A percentile compares a stretch with the other conserved stretches of the same genome.
phyloP scores from a whole-genome alignment of 225 moss, liverwort and hornwort genomes.

The Pseudisothecium myosuroides region DNA sequence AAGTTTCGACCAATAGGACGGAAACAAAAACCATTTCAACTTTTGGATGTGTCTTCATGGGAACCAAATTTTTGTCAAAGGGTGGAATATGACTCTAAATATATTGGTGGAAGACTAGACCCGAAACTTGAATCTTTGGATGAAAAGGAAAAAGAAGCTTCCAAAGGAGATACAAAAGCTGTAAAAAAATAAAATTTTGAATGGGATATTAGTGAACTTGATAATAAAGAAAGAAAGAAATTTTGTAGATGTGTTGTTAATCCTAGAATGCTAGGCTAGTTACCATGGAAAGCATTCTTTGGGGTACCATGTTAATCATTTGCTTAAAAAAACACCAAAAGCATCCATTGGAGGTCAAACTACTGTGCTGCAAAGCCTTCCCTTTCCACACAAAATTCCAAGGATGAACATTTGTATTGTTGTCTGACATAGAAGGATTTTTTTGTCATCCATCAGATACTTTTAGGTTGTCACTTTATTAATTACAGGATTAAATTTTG shows the following conservation, averaged over 20 bases:
- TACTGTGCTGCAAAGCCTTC: fast-evolving
- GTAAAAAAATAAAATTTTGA: neutral
- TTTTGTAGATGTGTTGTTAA: neutral
- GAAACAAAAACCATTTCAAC: constrained; percentile 11
- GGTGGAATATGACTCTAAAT: constrained; percentile 8
- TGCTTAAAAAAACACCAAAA: too few relatives aligned
- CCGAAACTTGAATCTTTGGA: neutral
- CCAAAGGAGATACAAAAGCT: neutral
- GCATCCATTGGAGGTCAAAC: neutral
- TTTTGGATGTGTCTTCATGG: constrained; percentile 11
- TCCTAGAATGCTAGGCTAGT: fast-evolving
- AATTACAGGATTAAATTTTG: neutral
- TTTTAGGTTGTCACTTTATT: fast-evolving
- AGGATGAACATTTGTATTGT: neutral
- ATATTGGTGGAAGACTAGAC: neutral
- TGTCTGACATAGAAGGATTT: fast-evolving
- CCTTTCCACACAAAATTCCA: neutral
- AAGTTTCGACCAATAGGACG: neutral
- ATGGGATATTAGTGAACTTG: too few relatives aligned
- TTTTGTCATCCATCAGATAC: fast-evolving
- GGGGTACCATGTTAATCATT: fast-evolving
- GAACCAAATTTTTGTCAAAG: constrained; percentile 24
- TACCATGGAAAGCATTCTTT: fast-evolving
- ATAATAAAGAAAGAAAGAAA: fast-evolving
- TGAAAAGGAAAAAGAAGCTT: neutral